Evolutionary conservation across 2,329 filamentous ascomycete genomes (phyloP).

Genomic region (Alternaria arborescens): DNA sequence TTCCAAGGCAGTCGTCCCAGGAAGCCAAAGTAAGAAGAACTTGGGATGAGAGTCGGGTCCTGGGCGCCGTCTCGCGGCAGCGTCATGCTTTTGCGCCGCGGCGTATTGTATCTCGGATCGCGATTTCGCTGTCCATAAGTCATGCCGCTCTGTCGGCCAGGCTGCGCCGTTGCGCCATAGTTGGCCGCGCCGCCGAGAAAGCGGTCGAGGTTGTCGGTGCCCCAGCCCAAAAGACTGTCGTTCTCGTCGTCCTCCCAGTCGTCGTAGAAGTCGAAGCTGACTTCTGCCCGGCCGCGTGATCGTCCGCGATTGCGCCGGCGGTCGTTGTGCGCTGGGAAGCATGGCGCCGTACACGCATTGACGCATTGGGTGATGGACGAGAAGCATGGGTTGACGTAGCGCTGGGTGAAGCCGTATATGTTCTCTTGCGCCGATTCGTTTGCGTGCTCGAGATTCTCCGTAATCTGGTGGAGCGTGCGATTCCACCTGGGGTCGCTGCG

Average conservation of each 20-base stretch:
- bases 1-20: slow-evolving; percentile 84
- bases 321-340: slow-evolving; percentile 78
- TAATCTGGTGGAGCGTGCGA: slow-evolving; percentile 91
- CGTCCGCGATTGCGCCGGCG: slow-evolving; percentile 73
- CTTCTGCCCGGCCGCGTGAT: slow-evolving; percentile 72
- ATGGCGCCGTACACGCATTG: slow-evolving; percentile 73
- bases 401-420: slow-evolving; percentile 87
- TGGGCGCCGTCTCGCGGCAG: slow-evolving; percentile 60
- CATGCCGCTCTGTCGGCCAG: slow-evolving; percentile 80
- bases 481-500: slow-evolving; percentile 83
- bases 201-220: slow-evolving; percentile 83
- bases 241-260: slow-evolving; percentile 83
- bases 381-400: slow-evolving; percentile 84
- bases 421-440: slow-evolving; percentile 91
- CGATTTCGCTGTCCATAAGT: slow-evolving; percentile 79
- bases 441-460: slow-evolving; percentile 86
- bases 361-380: slow-evolving; percentile 71
- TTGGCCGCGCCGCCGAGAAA: slow-evolving; percentile 74
- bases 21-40: slow-evolving; percentile 85
- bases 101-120: slow-evolving; percentile 41
- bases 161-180: slow-evolving; percentile 63
- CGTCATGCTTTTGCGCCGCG: slow-evolving; percentile 64
- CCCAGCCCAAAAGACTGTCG: slow-evolving; percentile 76
- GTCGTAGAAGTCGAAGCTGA: slow-evolving; percentile 96
- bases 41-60: slow-evolving; percentile 90